Conservation (phyloP, 2,329 filamentous ascomycete genomes). For the Aspergillus ibericus region DNA sequence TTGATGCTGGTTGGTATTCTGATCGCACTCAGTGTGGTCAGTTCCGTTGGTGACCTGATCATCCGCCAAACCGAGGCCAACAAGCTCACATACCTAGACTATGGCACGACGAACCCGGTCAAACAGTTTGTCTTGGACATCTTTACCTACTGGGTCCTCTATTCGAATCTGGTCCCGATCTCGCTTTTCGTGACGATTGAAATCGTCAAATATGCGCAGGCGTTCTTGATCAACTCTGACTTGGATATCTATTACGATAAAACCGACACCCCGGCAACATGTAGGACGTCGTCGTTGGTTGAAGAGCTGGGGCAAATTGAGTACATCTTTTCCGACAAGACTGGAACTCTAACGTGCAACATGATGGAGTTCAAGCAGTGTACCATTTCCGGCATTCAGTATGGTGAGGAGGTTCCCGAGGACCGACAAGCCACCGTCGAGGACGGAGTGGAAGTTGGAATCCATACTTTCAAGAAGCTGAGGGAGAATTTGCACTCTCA, state of each 20-base stretch:
- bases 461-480: conserved; percentile 80
- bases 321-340: conserved; percentile 98
- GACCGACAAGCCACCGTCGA: conserved; percentile 78
- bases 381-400: conserved; percentile 89
- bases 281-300: conserved; percentile 91
- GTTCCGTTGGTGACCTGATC: conserved; percentile 86
- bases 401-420: conserved; percentile 87
- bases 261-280: conserved; percentile 92
- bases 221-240: conserved; percentile 96
- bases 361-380: conserved; percentile 98
- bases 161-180: conserved; percentile 94
- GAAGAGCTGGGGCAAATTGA: conserved; percentile 98
- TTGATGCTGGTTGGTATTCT: conserved; percentile 85
- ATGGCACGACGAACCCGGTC: conserved; percentile 65
- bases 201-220: conserved; percentile 96
- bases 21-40: conserved; percentile 79
- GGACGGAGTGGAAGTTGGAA: conserved; percentile 73
- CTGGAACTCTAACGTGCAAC: conserved; percentile 94
- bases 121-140: conserved; percentile 89
- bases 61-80: conserved; percentile 64
- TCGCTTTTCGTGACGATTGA: conserved; percentile 97
- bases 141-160: conserved; percentile 97
- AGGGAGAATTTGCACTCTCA: conserved; percentile 67
- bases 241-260: conserved; percentile 97
- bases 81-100: conserved; percentile 70